Evolutionary conservation across 345 rosid species (phyloP), one percentile per base, ranked within the genome.

Genomic region (Eucalyptus cloeziana): DNA sequence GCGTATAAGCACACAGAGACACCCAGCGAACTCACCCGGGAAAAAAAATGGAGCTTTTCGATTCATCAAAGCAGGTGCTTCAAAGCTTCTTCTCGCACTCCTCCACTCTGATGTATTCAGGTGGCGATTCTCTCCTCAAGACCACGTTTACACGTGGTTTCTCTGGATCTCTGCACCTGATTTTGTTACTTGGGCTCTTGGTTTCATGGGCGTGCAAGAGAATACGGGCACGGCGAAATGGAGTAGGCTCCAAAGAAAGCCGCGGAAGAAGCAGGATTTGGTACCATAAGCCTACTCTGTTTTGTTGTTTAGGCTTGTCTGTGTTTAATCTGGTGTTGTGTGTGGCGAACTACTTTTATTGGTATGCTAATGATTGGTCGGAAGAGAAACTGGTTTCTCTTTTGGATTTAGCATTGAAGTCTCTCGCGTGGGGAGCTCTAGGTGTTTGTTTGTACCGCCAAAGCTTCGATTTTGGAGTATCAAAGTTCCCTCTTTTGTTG

Each of bases 401-500:
- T 90, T 91, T 92, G 87, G 97, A 97, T 93, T 94, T 92, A 86
- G 93, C 90, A 30, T 89, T 94, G 33, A 93, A 92, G 91, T 91
- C 97, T 51, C 90, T 95, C 89, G 92, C 95, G 89, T 97, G 98
- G 98, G 96, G 92, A 90, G 90, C 93, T 37, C 87, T 95, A 86
- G 90, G 91, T 86, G 87, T 92, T 80, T 91, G 87, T 89, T 64
- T 95, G 88, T 88, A 91, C 79, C 47, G 79, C 79, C 91, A 90
- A 19, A 87, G 89, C 89, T 88, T 88, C 25, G 86, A 87, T 89
- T 90, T 92, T n/a, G 86, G 87, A 33, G 93, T 87, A 71, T 62
- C 80, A 40, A 93, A 89, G 88, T 92, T 95, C 62, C 96, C 95
- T 10, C 51, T 94, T 86, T 87, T 93, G 16, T 92, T 97, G 89